A percentile compares a stretch with the other conserved stretches of the same genome.
Conservation (phyloP, 805 yeast genomes). For the Pichia occidentalis region DNA sequence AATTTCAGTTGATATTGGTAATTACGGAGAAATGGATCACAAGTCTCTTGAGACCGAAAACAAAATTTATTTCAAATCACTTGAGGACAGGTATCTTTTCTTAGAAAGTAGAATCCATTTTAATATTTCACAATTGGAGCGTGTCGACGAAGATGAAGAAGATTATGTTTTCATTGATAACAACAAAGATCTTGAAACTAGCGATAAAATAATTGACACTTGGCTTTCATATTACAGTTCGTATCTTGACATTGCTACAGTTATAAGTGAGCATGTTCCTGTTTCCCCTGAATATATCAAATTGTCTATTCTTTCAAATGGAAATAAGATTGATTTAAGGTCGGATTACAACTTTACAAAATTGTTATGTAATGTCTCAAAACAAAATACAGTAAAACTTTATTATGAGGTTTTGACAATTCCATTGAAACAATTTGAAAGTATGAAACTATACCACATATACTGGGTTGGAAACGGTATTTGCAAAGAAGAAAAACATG, state of each 20-base stretch:
- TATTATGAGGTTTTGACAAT: conserved; percentile 75
- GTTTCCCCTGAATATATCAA: conserved; percentile 58
- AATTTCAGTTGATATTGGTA: conserved; percentile 32
- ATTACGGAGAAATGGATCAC: too few species aligned
- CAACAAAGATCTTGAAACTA: conserved; percentile 18
- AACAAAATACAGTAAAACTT: conserved; percentile 39
- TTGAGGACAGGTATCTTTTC: conserved; percentile 45
- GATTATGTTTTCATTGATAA: conserved; percentile 41
- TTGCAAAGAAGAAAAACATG: conserved; percentile 61
- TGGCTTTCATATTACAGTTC: conserved; percentile 62
- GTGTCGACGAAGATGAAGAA: conserved; percentile 39
- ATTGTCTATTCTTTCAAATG: conserved; percentile 52
- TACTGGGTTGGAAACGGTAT: conserved; percentile 71
- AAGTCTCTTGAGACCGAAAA: too few species aligned
- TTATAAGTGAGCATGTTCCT: conserved; percentile 47
- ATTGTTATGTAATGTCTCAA: conserved; percentile 39
- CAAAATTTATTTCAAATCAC: conserved; percentile 31
- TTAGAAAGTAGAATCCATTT: conserved; percentile 57
- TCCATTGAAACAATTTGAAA: conserved; percentile 71
- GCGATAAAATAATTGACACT: conserved; percentile 37
- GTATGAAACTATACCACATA: conserved; percentile 57
- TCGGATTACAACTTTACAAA: conserved; percentile 31
- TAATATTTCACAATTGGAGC: conserved; percentile 38
- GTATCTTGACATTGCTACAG: conserved; percentile 54
- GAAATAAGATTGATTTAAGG: conserved; percentile 49